Conservation (phyloP, 2,329 filamentous ascomycete genomes). For the Xylariaceae sp. region DNA sequence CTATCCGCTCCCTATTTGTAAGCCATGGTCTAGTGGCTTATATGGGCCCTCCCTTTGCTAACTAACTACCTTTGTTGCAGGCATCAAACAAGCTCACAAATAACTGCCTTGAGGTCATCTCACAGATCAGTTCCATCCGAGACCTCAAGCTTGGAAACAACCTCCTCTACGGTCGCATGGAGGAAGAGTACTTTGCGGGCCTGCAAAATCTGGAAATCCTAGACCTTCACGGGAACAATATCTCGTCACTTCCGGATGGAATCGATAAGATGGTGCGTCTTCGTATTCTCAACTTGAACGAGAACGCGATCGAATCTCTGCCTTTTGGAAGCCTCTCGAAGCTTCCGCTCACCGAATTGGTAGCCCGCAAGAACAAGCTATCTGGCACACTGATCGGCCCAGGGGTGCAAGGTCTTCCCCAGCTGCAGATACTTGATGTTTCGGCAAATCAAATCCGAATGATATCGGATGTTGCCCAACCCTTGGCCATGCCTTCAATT, state of each 20-base stretch:
- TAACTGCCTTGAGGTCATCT: constrained; percentile 70
- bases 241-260: constrained; percentile 70
- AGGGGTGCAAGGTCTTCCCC: constrained; percentile 58
- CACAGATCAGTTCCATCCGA: constrained; percentile 70
- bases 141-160: constrained; percentile 86
- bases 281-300: constrained; percentile 75
- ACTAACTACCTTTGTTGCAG: constrained; percentile 43
- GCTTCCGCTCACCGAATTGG: constrained; percentile 73
- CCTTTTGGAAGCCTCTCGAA: constrained; percentile 70
- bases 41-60: constrained; percentile 22
- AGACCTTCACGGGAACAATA: constrained; percentile 79
- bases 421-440: constrained; percentile 76
- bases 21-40: not conserved
- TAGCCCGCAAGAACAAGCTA: constrained; percentile 77
- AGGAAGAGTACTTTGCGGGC: constrained; percentile 60
- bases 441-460: constrained; percentile 65
- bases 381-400: constrained; percentile 71
- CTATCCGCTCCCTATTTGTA: not conserved
- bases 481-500: constrained; percentile 69
- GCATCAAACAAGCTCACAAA: constrained; percentile 81
- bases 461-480: constrained; percentile 36
- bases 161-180: constrained; percentile 68
- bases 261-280: constrained; percentile 70
- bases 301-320: constrained; percentile 74
- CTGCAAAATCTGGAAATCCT: constrained; percentile 75